Base-by-base conservation (phyloP, 768 basidiomycete species). In the Mycena sanguinolenta region DNA sequence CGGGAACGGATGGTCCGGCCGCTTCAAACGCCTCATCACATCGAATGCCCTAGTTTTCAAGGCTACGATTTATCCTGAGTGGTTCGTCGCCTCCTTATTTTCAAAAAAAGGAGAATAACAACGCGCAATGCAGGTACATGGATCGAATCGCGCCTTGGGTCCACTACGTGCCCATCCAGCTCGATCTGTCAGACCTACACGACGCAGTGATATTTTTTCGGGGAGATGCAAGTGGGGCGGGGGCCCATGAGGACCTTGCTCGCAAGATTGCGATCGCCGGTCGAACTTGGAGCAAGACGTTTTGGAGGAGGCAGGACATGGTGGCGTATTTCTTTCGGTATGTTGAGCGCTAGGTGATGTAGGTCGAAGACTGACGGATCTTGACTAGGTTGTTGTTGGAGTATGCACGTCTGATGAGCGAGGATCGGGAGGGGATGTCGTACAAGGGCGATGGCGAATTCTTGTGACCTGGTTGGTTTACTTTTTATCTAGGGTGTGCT, bases 141-240 rank as follows among this genome's bases (percentile, higher is more conserved):
- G 87, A 90, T 65, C 85, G 89, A 14, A 81, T 90, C 53, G 84
- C 82, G 34, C 90, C 92, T 0, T 93, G 92, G 91, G 82, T 92
- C 13, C 92, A 93, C 77, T 94, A 93, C 75, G 84, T 94, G 0
- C 92, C 92, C 2, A 82, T 93, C 4, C 87, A 90, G 71, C 68
- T 91, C 0, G 90, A 92, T 71, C 85, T 91, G 14, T 84, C 86
- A 0, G 92, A 94, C 77, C 78, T 95, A 4, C 87, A 92, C 76
- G 94, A 95, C 72, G 82, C 89, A 4, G 83, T 93, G 53, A 79
- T 89, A 1, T 95, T 95, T 82, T 94, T 94, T 81, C 87, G 89
- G 0, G 91, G 92, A 0, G 86, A 87, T 72, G 84, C 83, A 10
- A 82, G 87, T 63, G 88, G 90, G 21, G 84, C 86, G 42, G 86